Evolutionary conservation across 192 early-diverging fungal genomes (phyloP), one percentile per base, ranked within the genome.

Genomic region (Coemansia sp.): DNA sequence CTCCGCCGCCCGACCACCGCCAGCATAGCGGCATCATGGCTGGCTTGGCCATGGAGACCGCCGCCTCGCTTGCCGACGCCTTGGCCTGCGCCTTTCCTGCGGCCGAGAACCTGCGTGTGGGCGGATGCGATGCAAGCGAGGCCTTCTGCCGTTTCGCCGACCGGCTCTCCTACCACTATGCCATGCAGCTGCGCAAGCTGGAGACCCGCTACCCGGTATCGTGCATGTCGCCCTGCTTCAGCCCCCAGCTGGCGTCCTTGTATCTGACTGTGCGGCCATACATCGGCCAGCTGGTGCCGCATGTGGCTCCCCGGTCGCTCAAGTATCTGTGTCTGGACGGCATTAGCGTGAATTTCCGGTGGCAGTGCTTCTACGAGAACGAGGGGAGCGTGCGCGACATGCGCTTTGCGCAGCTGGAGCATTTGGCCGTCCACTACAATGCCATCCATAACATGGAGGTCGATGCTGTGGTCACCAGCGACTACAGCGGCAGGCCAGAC

Each of bases 311-410:
- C 6, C 35, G 30, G 1, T 1, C 33, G 0, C 34, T 59, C 5
- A 10, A 18, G 33, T 18, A 18, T 18, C 57, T 59, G 34, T 59
- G 57, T 38, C 35, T 59, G 33, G 57, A 59, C 35, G 57, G 57
- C n/a, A 18, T 59, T 16, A 59, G 57, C 57, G 21, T 26, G 5
- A 1, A 18, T 33, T 59, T 59, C 57, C 33, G 57, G 15, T 59
- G 57, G 57, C 57, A 59, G 34, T 59, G 57, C 57, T 59, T 59
- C 35, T 59, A 59, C n/a, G 35, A 21, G 6, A 18, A 35, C 15
- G 35, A 38, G 14, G 57, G 35, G 4, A 14, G n/a, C 35, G 33
- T 8, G 0, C 57, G 57, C 34, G 16, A 59, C 15, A 8, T 59
- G 16, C 8, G 33, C 8, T 59, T 59, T 35, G 35, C 5, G n/a